Base-by-base conservation (phyloP, 2,329 filamentous ascomycete species). In the Penicillium sp. region DNA sequence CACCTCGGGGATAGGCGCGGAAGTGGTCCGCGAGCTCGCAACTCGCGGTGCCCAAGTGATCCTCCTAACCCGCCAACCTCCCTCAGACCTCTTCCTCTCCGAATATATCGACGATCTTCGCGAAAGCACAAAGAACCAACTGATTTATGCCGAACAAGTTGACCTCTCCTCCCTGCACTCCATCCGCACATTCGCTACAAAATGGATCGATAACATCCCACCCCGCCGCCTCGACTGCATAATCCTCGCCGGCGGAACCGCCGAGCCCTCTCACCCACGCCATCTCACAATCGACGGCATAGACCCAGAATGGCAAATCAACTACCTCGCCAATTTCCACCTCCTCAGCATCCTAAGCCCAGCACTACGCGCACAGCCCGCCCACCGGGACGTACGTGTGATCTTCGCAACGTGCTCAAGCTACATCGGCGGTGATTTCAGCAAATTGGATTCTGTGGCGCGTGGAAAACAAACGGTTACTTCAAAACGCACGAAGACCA, bases 191-290 rank as follows among this genome's bases (percentile, higher is more conserved):
- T 99, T 99, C 71, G 94, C 94, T 11, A 99, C 94, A 0, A 93
- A 91, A 77, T 99, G 95, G 93, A 91, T 99, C 61, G 93, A 99
- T 73, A 97, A 97, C 72, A 84, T 89, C 19, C 93, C 94, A 2
- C 90, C 92, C 8, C 82, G 95, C 53, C 81, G 95, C 44, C 78
- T 99, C 7, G 94, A 99, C 72, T 92, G 93, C 85, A 78, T 99
- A 43, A 83, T 99, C 18, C 81, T 99, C 16, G 96, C 91, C 71
- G 94, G 88, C 9, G 89, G 89, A 41, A 88, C 87, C 0, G 78
- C 91, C 61, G 2, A 82, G 82, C 10, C 89, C 2, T 52, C 68
- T 2, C 43, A 86, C 1, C 79, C 81, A 5, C 75, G 78, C 60
- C 78, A 83, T 27, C 76, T 73, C 1, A 96, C 91, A 0, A 75